phyloP scores from a whole-genome alignment of 2,329 filamentous ascomycete genomes.

The Knufia petricola region DNA sequence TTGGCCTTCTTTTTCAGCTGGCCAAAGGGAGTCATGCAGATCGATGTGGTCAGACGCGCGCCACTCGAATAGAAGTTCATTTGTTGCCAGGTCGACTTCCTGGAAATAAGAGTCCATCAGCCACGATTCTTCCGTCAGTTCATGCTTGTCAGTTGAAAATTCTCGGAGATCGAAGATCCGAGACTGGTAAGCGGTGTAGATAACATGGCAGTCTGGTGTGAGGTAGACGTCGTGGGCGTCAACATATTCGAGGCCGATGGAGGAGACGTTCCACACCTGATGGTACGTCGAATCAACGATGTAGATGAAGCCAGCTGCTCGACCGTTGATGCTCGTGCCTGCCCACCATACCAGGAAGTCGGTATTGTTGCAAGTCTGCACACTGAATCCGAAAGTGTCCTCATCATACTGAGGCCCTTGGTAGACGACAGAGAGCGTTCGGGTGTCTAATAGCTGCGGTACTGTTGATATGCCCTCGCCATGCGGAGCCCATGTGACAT shows the following conservation, averaged over 20 bases:
- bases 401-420: not conserved
- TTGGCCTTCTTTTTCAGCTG: constrained; percentile 39
- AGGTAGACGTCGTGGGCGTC: constrained; percentile 2
- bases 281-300: constrained; percentile 3
- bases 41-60: constrained; percentile 47
- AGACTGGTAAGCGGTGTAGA: not conserved
- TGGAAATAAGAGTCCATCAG: constrained; percentile 30
- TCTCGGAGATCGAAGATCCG: not conserved
- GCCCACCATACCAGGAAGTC: constrained; percentile 3
- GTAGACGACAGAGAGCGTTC: constrained; percentile 1
- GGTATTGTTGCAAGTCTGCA: not conserved
- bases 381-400: not conserved
- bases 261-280: not conserved
- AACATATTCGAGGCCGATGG: not conserved
- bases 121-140: not conserved
- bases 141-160: not conserved
- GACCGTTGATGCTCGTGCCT: not conserved
- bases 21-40: constrained; percentile 38
- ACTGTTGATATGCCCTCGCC: not conserved
- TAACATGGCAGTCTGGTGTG: not conserved
- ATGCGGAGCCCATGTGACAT: constrained; percentile 1
- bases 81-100: constrained; percentile 44
- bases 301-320: not conserved
- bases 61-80: constrained; percentile 51
- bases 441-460: not conserved